Evolutionary conservation across 192 early-diverging fungal species (phyloP).

Genomic region (Umbelopsis vinacea): DNA sequence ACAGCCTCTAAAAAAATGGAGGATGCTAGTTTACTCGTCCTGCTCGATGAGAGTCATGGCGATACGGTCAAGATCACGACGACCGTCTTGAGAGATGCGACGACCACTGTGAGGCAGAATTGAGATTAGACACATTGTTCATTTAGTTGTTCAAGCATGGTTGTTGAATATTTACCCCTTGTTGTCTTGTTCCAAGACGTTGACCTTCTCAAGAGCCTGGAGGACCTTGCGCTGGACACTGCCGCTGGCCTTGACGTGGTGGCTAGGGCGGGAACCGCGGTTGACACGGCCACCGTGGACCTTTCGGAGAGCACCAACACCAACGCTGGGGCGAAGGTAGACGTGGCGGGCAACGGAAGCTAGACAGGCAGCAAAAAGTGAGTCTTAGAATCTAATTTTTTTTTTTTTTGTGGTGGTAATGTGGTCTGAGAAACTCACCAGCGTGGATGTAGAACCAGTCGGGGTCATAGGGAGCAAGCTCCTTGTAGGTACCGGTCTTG

Average conservation of each 20-base stretch:
- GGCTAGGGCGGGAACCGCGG: constrained; percentile 93
- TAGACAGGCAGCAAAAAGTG: constrained; percentile 22
- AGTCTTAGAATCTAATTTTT: not conserved
- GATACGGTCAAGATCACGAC: constrained; percentile 99
- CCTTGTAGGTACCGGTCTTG: constrained; percentile 98
- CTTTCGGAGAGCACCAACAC: constrained; percentile 94
- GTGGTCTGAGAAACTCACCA: constrained; percentile 51
- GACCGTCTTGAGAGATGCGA: constrained; percentile 93
- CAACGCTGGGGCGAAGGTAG: constrained; percentile 94
- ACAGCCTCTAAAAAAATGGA: constrained; percentile 2
- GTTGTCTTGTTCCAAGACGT: constrained; percentile 91
- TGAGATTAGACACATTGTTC: not conserved
- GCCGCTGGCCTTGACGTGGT: constrained; percentile 85
- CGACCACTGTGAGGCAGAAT: constrained; percentile 74
- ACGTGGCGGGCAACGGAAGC: constrained; percentile 97
- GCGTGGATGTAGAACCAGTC: constrained; percentile 99
- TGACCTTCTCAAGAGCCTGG: constrained; percentile 99
- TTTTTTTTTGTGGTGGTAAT: not conserved
- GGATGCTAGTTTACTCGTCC: constrained; percentile 36
- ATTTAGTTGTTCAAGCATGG: too few species aligned
- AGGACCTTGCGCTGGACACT: constrained; percentile 94
- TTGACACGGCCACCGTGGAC: constrained; percentile 91
- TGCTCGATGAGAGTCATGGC: constrained; percentile 55
- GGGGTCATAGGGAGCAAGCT: constrained; percentile 96
- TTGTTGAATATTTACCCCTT: constrained; percentile 80